Percentiles rank a stretch among this genome's conserved stretches.
These are phyloP conservation scores for Colletotrichum kahawae DNA, from an alignment of 2,329 filamentous ascomycete species.

Conservation along the genomic window DNA sequence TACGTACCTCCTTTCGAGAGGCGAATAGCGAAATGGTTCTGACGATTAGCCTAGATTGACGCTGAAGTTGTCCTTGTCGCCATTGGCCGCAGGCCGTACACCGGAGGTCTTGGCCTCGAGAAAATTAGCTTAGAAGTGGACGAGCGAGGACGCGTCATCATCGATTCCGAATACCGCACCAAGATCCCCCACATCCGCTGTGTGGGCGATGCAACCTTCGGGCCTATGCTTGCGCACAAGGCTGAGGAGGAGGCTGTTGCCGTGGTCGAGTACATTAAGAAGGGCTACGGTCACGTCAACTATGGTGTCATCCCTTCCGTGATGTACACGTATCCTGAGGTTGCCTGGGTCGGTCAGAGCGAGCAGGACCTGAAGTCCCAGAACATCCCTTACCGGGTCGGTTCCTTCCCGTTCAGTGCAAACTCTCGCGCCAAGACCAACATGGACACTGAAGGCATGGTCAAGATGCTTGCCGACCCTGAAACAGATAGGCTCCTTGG, in stretches of 20 bases:
- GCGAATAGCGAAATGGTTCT: constrained; percentile 12
- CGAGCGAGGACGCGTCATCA: constrained; percentile 91
- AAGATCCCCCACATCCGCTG: constrained; percentile 97
- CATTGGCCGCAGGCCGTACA: constrained; percentile 96
- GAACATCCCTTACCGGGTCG: constrained; percentile 89
- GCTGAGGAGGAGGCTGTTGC: constrained; percentile 98
- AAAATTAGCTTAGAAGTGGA: constrained; percentile 92
- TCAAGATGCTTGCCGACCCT: constrained; percentile 96
- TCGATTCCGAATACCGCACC: constrained; percentile 98
- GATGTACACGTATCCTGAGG: constrained; percentile 99
- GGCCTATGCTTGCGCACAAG: constrained; percentile 99
- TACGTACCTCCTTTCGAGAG: constrained; percentile 48
- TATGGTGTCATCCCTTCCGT: constrained; percentile 97
- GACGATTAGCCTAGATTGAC: constrained; percentile 66
- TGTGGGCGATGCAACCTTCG: constrained; percentile 95
- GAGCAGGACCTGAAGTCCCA: constrained; percentile 93
- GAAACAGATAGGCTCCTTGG: constrained; percentile 96
- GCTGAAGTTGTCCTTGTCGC: constrained; percentile 96
- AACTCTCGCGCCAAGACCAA: constrained; percentile 99
- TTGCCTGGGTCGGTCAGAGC: constrained; percentile 97
- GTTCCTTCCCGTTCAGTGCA: constrained; percentile 95
- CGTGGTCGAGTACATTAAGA: constrained; percentile 95
- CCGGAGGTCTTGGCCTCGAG: constrained; percentile 87
- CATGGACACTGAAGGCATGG: constrained; percentile 91
- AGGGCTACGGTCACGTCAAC: constrained; percentile 98